Evolutionary conservation across 192 early-diverging fungal genomes (phyloP).

Genomic region (Helicostylum pulchrum): DNA sequence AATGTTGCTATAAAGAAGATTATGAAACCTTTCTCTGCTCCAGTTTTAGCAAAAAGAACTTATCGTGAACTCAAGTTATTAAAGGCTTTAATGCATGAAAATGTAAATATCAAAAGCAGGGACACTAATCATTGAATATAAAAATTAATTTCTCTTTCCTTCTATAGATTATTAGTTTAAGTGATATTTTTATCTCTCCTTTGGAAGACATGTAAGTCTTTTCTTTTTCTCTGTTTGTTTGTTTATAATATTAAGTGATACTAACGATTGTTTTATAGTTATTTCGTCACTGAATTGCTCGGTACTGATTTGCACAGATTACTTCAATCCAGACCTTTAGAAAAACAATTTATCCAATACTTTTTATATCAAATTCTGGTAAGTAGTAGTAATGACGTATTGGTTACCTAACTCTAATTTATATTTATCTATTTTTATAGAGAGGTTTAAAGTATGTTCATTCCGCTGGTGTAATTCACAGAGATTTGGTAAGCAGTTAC

Average conservation of each 20-base stretch:
- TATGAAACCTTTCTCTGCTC: constrained; percentile 88
- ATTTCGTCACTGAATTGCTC: constrained; percentile 96
- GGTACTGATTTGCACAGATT: constrained; percentile 94
- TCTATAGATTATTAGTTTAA: constrained; percentile 79
- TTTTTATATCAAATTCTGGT: constrained; percentile 94
- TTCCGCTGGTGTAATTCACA: constrained; percentile 90
- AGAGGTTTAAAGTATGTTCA: constrained; percentile 91
- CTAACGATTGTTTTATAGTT: constrained; percentile 41
- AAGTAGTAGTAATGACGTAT: constrained; percentile 27
- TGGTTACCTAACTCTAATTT: constrained; percentile 1
- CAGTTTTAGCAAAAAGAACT: constrained; percentile 89
- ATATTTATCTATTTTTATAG: constrained; percentile 29
- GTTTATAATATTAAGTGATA: neutral
- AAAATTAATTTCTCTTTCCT: neutral
- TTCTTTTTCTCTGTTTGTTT: neutral
- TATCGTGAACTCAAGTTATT: constrained; percentile 94
- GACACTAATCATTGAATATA: neutral
- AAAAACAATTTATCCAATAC: constrained; percentile 95
- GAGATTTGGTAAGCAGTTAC: constrained; percentile 67
- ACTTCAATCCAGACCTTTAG: constrained; percentile 83
- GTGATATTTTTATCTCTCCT: constrained; percentile 90
- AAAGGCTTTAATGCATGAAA: constrained; percentile 90
- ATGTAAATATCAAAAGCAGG: constrained; percentile 46
- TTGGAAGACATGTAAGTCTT: constrained; percentile 79
- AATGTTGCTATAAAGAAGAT: constrained; percentile 96